Percentiles rank a stretch among this genome's conserved stretches.
Conservation (phyloP, 2,329 filamentous ascomycete species). For the Pseudogymnoascus sp. region DNA sequence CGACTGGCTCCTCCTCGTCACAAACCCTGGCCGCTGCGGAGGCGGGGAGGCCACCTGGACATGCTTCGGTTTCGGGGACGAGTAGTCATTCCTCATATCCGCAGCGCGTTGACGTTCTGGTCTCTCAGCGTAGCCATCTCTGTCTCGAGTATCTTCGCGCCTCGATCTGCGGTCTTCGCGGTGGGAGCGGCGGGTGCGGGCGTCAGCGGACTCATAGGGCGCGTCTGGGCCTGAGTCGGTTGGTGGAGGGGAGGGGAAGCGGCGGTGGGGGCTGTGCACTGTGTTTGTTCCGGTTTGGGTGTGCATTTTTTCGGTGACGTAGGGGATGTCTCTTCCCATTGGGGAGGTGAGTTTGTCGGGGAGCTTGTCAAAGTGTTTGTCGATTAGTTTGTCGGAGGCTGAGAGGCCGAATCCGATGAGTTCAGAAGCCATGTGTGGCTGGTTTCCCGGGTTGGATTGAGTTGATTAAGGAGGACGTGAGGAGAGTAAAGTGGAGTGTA, state of each 20-base stretch:
- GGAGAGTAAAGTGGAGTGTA: not conserved
- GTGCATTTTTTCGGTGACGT: not conserved
- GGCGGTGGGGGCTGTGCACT: not conserved
- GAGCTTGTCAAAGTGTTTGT: not conserved
- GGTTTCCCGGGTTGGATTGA: not conserved
- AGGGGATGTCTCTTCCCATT: not conserved
- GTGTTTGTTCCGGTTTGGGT: not conserved
- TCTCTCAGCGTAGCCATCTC: not conserved
- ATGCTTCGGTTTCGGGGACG: not conserved
- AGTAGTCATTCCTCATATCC: not conserved
- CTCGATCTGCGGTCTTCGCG: not conserved
- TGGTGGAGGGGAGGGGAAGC: not conserved
- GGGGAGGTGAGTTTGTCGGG: not conserved
- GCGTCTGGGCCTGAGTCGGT: not conserved
- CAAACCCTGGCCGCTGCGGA: not conserved
- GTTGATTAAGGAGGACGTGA: not conserved
- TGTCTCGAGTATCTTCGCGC: not conserved
- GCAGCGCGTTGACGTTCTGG: not conserved
- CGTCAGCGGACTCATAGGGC: not conserved
- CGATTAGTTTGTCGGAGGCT: not conserved
- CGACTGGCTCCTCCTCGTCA: not conserved
- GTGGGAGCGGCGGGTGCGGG: not conserved
- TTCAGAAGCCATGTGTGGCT: not conserved
- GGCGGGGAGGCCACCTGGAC: not conserved
- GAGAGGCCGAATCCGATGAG: not conserved